Evolutionary conservation across 495 filamentous ascomycete genomes (phyloP).

Genomic region (Tetracladium setigerum): DNA sequence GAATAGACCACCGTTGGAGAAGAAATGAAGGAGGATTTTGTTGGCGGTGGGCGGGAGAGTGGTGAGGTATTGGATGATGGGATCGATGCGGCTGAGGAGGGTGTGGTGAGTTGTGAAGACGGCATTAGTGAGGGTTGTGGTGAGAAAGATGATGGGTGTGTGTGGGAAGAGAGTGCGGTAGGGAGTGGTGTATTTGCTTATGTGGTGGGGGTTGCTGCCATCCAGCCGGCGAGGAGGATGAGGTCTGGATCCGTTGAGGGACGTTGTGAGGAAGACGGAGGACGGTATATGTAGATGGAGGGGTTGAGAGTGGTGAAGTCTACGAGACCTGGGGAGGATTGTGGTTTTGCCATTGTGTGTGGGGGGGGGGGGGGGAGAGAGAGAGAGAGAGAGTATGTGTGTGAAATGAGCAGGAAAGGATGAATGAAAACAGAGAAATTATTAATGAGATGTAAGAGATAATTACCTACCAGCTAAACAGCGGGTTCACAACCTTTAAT

Average conservation of each 20-base stretch:
- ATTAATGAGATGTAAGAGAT: too few relatives aligned
- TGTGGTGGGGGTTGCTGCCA: constrained; percentile 31
- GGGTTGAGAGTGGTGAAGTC: constrained; percentile 14
- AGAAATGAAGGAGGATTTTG: constrained; percentile 31
- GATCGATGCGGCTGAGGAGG: constrained; percentile 3
- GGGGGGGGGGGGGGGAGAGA: too few relatives aligned
- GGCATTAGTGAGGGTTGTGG: constrained; percentile 2
- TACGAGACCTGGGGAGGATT: constrained; percentile 5
- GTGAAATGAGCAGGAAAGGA: too few relatives aligned
- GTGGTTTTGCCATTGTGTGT: background rate
- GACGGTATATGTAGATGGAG: constrained; percentile 10
- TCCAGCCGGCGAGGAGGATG: constrained; percentile 38
- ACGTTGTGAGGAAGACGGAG: background rate
- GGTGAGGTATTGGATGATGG: constrained; percentile 12
- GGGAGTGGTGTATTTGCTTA: constrained; percentile 33
- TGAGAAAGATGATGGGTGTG: constrained; percentile 27
- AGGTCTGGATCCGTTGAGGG: constrained; percentile 19
- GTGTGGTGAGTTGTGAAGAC: background rate
- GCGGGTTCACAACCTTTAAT: too few relatives aligned
- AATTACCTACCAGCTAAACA: too few relatives aligned
- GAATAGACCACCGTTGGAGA: constrained; percentile 36
- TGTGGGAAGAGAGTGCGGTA: constrained; percentile 34
- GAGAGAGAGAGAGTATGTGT: too few relatives aligned
- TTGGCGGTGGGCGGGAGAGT: constrained; percentile 10
- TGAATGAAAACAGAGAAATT: too few relatives aligned